These are phyloP conservation scores for Maudiozyma pseudohumilis DNA, from an alignment of 805 yeast genomes.

Conservation along the genomic window DNA sequence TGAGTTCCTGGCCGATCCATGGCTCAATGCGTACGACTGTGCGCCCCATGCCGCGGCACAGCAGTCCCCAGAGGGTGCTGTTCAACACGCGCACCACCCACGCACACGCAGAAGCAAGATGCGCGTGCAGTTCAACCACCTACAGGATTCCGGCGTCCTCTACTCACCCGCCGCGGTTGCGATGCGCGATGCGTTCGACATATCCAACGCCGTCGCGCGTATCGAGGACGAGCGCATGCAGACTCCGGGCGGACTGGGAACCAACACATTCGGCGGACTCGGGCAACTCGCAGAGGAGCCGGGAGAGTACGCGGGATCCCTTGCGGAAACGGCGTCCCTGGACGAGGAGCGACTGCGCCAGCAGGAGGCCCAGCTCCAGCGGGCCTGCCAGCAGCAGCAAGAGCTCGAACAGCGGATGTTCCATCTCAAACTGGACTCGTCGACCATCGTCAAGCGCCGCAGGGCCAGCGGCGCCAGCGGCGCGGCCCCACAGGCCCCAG, in stretches of 20 bases:
- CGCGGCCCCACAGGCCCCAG: no score
- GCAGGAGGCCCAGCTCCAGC: background rate
- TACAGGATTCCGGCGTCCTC: slow-evolving; percentile 21
- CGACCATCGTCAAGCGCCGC: slow-evolving; percentile 35
- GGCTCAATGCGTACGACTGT: slow-evolving; percentile 36
- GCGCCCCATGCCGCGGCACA: slow-evolving; percentile 6
- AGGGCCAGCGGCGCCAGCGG: no score
- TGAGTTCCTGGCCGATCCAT: slow-evolving; percentile 60
- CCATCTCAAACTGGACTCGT: slow-evolving; percentile 30
- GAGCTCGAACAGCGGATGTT: slow-evolving; percentile 23
- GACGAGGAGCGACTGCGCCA: background rate
- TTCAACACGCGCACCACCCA: slow-evolving; percentile 15
- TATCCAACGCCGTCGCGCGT: slow-evolving; percentile 78
- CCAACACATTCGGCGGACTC: background rate
- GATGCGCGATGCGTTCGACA: slow-evolving; percentile 77
- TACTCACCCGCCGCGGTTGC: slow-evolving; percentile 72
- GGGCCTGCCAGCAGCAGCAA: background rate
- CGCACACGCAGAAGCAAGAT: no score
- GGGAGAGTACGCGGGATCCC: no score
- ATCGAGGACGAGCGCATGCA: slow-evolving; percentile 48
- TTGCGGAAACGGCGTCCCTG: slow-evolving; percentile 2
- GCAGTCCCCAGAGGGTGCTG: slow-evolving; percentile 7
- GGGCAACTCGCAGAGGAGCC: slow-evolving; percentile 7
- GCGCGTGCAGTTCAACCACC: slow-evolving; percentile 6
- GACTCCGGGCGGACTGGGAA: no score